phyloP scores from a whole-genome alignment of 805 yeast species.

The Tetrapisispora arboricola region DNA sequence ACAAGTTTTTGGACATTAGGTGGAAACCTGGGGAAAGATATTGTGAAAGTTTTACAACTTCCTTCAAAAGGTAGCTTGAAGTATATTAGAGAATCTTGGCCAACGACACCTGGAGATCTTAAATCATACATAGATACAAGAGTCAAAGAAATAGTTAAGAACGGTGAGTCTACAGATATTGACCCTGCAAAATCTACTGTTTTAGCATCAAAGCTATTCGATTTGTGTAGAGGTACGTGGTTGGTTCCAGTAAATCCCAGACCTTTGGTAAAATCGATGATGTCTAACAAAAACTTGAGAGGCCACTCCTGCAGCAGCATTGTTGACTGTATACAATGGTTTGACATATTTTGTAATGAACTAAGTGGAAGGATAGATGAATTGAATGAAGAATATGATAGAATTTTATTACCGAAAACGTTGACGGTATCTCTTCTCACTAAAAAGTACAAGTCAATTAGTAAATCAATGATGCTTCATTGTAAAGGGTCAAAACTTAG shows the following conservation, averaged over 20 bases:
- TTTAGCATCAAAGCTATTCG: conserved; percentile 46
- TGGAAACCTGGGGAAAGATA: conserved; percentile 67
- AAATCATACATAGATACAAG: conserved; percentile 11
- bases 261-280: conserved; percentile 73
- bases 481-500: conserved; percentile 9
- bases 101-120: conserved; percentile 30
- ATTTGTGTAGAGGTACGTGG: conserved; percentile 55
- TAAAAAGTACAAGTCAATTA: conserved; percentile 9
- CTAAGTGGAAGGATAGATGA: conserved; percentile 61
- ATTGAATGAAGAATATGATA: conserved; percentile 47
- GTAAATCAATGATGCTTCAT: conserved; percentile 15
- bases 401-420: conserved; percentile 38
- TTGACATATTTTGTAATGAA: conserved; percentile 75
- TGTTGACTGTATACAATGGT: conserved; percentile 64
- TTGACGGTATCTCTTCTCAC: conserved; percentile 32
- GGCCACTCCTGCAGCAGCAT: conserved; percentile 40
- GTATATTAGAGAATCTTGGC: conserved; percentile 41
- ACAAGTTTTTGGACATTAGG: conserved; percentile 86
- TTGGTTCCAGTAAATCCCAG: conserved; percentile 45
- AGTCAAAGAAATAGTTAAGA: conserved; percentile 4
- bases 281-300: conserved; percentile 72
- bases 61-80: conserved; percentile 41
- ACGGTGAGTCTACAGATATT: conserved; percentile 10
- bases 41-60: conserved; percentile 40
- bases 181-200: conserved; percentile 34